phyloP scores from a whole-genome alignment of 2,329 filamentous ascomycete genomes.

The Aspergillus sergii region DNA sequence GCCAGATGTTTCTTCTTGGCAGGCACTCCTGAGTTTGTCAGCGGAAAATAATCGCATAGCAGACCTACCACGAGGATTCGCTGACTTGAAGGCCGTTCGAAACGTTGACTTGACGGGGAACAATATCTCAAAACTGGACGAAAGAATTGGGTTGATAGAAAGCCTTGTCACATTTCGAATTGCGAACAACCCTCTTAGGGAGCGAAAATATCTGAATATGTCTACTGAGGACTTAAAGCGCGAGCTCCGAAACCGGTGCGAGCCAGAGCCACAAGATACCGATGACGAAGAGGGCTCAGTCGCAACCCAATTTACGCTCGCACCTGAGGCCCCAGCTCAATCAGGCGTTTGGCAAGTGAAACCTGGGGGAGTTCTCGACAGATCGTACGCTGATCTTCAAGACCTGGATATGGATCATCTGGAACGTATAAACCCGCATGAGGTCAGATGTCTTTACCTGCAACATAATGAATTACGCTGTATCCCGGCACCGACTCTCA shows the following conservation, averaged over 20 bases:
- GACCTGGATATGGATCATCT: constrained; percentile 54
- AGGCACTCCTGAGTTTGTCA: constrained; percentile 69
- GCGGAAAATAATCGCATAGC: constrained; percentile 81
- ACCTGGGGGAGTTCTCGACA: constrained; percentile 60
- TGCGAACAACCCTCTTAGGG: constrained; percentile 84
- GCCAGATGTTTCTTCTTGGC: constrained; percentile 75
- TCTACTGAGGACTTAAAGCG: constrained; percentile 79
- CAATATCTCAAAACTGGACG: constrained; percentile 73
- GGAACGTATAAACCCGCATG: constrained; percentile 47
- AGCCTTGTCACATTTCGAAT: constrained; percentile 73
- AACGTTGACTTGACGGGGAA: constrained; percentile 85
- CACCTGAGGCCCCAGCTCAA: constrained; percentile 46
- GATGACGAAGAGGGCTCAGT: constrained; percentile 44
- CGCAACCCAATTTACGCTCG: constrained; percentile 44
- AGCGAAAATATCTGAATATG: constrained; percentile 83
- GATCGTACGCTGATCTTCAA: constrained; percentile 67
- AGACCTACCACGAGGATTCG: constrained; percentile 75
- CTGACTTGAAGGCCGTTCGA: constrained; percentile 66
- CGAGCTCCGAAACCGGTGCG: constrained; percentile 66
- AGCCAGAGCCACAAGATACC: constrained; percentile 49
- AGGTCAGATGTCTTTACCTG: constrained; percentile 64
- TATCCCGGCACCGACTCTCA: constrained; percentile 69
- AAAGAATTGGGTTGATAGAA: constrained; percentile 78
- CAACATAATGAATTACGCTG: constrained; percentile 74
- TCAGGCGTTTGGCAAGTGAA: constrained; percentile 41